Percentiles rank a stretch among this genome's conserved stretches.
These are phyloP conservation scores for Benincasa hispida DNA, from an alignment of 306 rosid species.

Conservation along the genomic window DNA sequence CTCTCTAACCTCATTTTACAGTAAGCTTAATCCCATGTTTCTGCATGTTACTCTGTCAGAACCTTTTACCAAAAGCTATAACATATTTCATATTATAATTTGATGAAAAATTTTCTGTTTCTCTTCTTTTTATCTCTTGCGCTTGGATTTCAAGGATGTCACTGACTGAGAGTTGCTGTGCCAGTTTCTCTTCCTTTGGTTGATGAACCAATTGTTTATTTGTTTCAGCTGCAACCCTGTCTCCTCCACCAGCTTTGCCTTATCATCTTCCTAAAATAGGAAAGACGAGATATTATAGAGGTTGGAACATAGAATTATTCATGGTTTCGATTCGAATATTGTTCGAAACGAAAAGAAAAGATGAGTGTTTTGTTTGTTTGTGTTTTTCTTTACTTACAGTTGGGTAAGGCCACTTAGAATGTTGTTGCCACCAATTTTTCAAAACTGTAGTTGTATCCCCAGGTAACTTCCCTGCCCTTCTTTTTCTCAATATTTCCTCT, in stretches of 20 bases:
- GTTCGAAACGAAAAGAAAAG: neutral
- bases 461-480: slow-evolving; percentile 96
- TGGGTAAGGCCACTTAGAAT: slow-evolving; percentile 99
- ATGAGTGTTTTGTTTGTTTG: neutral
- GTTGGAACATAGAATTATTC: neutral
- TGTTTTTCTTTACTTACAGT: slow-evolving; percentile 44
- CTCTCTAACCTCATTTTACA: slow-evolving; percentile 7
- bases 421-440: slow-evolving; percentile 98
- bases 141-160: slow-evolving; percentile 91
- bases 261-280: slow-evolving; percentile 77
- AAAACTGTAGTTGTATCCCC: slow-evolving; percentile 94
- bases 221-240: slow-evolving; percentile 99
- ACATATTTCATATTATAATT: neutral
- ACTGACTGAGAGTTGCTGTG: slow-evolving; percentile 90
- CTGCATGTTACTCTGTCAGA: neutral
- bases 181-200: slow-evolving; percentile 98
- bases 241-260: slow-evolving; percentile 96
- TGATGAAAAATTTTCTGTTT: neutral
- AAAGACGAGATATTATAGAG: neutral
- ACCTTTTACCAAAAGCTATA: neutral
- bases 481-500: slow-evolving; percentile 87
- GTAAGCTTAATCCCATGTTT: slow-evolving; percentile 3
- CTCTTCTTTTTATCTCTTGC: slow-evolving; percentile 52
- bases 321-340: neutral
- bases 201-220: slow-evolving; percentile 95